These are phyloP conservation scores for Casuarina equisetifolia DNA, from an alignment of 306 rosid species.

Conservation along the genomic window DNA sequence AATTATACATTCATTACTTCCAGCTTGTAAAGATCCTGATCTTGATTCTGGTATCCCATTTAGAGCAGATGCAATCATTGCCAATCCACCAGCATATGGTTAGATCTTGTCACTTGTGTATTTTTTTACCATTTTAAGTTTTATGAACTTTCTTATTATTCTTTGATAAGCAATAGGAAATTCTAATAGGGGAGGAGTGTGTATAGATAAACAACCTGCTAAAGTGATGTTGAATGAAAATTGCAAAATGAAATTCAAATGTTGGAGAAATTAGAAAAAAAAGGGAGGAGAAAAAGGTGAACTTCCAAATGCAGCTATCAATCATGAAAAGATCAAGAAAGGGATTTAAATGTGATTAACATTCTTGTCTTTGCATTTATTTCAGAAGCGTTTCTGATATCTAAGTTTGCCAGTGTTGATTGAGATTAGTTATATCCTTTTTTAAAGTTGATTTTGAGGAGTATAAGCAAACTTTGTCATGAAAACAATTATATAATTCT, in stretches of 20 bases:
- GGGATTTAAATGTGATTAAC: background rate
- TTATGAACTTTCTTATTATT: background rate
- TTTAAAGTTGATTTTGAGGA: background rate
- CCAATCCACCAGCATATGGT: slow-evolving; percentile 99
- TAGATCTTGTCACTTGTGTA: slow-evolving; percentile 31
- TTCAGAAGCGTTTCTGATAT: background rate
- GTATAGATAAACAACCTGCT: background rate
- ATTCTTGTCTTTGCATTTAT: slow-evolving; percentile 2
- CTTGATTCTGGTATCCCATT: slow-evolving; percentile 72
- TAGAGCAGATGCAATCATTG: slow-evolving; percentile 91
- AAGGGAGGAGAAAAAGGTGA: background rate
- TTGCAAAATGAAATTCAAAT: background rate
- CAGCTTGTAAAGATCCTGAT: slow-evolving; percentile 96
- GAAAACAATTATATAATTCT: background rate
- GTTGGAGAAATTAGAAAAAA: background rate
- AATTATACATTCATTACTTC: slow-evolving; percentile 74
- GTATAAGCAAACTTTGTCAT: background rate
- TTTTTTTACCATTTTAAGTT: slow-evolving; percentile 7
- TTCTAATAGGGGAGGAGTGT: background rate
- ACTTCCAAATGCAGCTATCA: background rate
- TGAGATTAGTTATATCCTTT: background rate
- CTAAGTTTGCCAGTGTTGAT: background rate
- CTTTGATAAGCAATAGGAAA: background rate
- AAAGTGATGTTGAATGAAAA: background rate
- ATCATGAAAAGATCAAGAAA: background rate